Evolutionary conservation across 306 rosid species (phyloP).

Genomic region (Herpetospermum pedunculosum): DNA sequence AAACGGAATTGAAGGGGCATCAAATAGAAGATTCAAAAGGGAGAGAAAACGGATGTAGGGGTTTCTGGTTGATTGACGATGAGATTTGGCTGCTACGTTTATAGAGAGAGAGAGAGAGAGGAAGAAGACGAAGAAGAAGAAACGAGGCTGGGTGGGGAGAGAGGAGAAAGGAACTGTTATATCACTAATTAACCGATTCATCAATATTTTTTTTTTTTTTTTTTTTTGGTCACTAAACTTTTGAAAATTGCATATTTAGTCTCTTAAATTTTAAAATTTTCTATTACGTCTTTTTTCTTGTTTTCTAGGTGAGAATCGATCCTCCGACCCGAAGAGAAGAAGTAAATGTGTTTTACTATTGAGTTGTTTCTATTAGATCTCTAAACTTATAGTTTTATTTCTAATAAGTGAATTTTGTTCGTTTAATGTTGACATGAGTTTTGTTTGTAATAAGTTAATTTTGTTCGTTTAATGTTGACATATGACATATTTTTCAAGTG

Average conservation of each 20-base stretch:
- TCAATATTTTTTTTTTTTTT: neutral
- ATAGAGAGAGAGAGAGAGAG: conserved; percentile 4
- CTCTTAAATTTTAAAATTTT: neutral
- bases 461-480: no score
- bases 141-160: neutral
- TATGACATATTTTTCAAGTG: no score
- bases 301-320: no score
- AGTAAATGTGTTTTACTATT: no score
- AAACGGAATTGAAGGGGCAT: conserved; percentile 16
- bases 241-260: neutral
- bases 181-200: conserved; percentile 13
- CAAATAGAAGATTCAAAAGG: conserved; percentile 27
- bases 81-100: conserved; percentile 58
- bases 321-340: no score
- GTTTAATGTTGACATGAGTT: no score
- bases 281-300: no score
- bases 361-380: no score
- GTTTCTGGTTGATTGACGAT: conserved; percentile 49
- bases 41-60: conserved; percentile 25
- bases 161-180: conserved; percentile 15
- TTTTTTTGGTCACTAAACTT: neutral
- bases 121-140: neutral
- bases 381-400: no score
- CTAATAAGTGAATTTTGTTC: no score
- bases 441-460: no score